Base-by-base conservation (phyloP, 768 basidiomycete genomes). In the Rhizopogon vulgaris region DNA sequence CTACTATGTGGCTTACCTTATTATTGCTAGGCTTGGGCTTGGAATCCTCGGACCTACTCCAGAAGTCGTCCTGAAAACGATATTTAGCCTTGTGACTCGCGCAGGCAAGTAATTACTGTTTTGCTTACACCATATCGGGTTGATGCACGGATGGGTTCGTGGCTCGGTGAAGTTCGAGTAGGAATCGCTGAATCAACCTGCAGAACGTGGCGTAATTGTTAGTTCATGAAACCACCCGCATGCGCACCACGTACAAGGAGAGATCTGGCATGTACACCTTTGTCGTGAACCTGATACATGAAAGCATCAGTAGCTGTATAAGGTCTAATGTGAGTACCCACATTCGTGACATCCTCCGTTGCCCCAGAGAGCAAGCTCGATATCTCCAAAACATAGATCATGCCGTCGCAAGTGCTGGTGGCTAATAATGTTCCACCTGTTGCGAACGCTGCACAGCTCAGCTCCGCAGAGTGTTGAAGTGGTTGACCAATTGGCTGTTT, bases 401-500 rank as follows among this genome's bases (percentile, higher is more conserved):
- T 12, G 12, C 43, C 43, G 1, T 45, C 18, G 2, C 12, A 32
- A 32, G 43, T 45, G 1, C 43, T 17, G 18, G 43, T 22, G 1
- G 30, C 43, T 32, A 32, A 7, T 22, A 4, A 45, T 3, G 7
- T 45, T 0, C 43, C 43, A 32, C 30, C 4, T 12, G 28, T 3
- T 32, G 43, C 30, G 7, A 45, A 18, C 4, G 43, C 30, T 45
- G 18, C 43, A 22, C 43, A 45, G 18, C 12, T 45, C 18, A 22
- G 7, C 14, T 45, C 30, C 1, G 30, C 43, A 30, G 43, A 22
- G 30, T 34, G 56, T 14, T 4, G 10, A 11, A 57, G 27, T 14
- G 57, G 56, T 22, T n/a, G 37, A 30, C 41, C 56, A 10, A 57
- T 52, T 4, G 4, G 27, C 12, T 12, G 48, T 9, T 57, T 38